Percentiles rank a stretch among this genome's conserved stretches.
These are phyloP conservation scores for Calonectria fujianensis DNA, from an alignment of 2,329 filamentous ascomycete species.

Conservation along the genomic window DNA sequence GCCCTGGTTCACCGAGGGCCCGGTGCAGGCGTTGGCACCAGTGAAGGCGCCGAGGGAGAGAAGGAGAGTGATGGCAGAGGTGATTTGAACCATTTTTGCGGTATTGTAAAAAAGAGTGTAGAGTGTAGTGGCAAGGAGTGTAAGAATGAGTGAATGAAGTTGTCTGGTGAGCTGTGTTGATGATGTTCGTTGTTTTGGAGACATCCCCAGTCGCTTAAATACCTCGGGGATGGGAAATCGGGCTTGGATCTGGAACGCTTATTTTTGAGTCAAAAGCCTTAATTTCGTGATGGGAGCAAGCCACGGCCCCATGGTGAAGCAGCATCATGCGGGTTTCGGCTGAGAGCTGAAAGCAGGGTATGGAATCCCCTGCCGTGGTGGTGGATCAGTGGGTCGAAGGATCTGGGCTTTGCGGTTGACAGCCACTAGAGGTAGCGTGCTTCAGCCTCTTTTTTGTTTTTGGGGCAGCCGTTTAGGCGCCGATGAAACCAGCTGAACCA, in stretches of 20 bases:
- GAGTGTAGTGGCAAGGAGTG: neutral
- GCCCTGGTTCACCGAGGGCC: slow-evolving; percentile 41
- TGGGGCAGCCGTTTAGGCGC: neutral
- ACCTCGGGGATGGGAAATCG: neutral
- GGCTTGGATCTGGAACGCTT: neutral
- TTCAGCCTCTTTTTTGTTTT: slow-evolving; percentile 3
- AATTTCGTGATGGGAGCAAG: slow-evolving; percentile 19
- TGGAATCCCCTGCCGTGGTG: neutral
- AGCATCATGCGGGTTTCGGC: neutral
- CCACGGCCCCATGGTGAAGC: neutral
- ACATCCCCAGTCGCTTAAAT: neutral
- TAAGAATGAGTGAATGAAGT: slow-evolving; percentile 4
- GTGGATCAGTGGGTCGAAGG: slow-evolving; percentile 1
- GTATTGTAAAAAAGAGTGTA: neutral
- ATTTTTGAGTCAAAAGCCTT: slow-evolving; percentile 14
- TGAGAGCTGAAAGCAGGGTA: neutral
- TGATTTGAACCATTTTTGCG: slow-evolving; percentile 36
- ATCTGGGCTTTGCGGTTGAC: neutral
- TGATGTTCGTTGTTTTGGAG: neutral
- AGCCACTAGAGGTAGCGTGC: neutral
- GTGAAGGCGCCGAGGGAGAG: slow-evolving; percentile 29
- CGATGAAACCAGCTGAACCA: slow-evolving; percentile 21
- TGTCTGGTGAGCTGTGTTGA: slow-evolving; percentile 9
- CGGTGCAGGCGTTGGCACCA: slow-evolving; percentile 41
- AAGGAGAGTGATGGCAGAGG: slow-evolving; percentile 18